phyloP scores from a whole-genome alignment of 2,329 filamentous ascomycete genomes.

The Delphinella strobiligena region DNA sequence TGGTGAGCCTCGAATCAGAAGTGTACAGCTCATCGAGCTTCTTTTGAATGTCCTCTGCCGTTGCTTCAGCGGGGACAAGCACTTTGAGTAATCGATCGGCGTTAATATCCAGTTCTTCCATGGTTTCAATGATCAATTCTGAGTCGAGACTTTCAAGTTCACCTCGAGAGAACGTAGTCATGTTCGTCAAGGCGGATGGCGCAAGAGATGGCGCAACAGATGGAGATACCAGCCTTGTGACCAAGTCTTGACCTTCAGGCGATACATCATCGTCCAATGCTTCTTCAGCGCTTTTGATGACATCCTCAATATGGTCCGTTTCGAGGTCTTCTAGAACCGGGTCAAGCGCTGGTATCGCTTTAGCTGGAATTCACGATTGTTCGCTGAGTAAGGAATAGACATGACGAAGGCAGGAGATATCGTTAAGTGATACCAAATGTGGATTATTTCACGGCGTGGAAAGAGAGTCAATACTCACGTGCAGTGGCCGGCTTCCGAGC shows the following conservation, averaged over 20 bases:
- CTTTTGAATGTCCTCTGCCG: slow-evolving; percentile 13
- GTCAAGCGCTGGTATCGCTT: not conserved
- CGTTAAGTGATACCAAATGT: not conserved
- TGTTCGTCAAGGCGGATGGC: slow-evolving; percentile 31
- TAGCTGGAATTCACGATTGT: too few species aligned
- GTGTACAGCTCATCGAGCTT: slow-evolving; percentile 18
- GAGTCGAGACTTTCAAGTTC: slow-evolving; percentile 30
- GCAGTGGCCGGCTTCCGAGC: not conserved
- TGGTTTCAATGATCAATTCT: slow-evolving; percentile 27
- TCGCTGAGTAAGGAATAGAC: too few species aligned
- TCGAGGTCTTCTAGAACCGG: not conserved
- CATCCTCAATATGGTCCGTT: not conserved
- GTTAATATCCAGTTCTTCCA: slow-evolving; percentile 24
- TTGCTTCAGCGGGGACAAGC: slow-evolving; percentile 17
- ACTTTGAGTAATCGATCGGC: slow-evolving; percentile 17
- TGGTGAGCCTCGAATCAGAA: slow-evolving; percentile 26
- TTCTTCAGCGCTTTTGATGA: slow-evolving; percentile 10
- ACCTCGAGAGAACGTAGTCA: slow-evolving; percentile 32
- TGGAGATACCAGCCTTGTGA: slow-evolving; percentile 1
- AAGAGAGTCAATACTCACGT: not conserved
- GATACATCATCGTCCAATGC: not conserved
- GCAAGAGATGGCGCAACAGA: not conserved
- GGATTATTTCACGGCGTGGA: not conserved
- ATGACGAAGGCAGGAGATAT: not conserved
- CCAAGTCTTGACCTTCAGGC: not conserved